These are phyloP conservation scores for Nissolia schottii DNA, from an alignment of 306 rosid species.

Conservation along the genomic window DNA sequence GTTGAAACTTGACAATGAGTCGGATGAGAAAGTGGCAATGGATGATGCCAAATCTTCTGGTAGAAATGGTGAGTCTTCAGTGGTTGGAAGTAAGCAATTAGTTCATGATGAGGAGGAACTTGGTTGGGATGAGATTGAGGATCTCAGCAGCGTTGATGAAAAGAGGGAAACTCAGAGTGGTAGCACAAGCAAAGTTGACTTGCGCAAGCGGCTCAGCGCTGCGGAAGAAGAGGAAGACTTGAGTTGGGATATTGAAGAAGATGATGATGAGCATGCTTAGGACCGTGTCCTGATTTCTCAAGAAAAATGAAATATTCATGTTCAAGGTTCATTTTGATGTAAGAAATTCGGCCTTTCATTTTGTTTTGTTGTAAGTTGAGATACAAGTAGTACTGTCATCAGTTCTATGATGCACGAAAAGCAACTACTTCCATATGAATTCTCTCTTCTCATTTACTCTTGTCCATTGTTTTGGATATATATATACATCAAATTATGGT, in stretches of 20 bases:
- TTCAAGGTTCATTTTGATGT: slow-evolving; percentile 18
- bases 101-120: slow-evolving; percentile 56
- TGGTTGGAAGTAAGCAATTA: slow-evolving; percentile 34
- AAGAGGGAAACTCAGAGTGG: slow-evolving; percentile 42
- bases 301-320: background rate
- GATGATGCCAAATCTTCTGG: slow-evolving; percentile 34
- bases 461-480: slow-evolving; percentile 3
- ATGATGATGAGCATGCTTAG: slow-evolving; percentile 47
- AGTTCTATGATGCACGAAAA: slow-evolving; percentile 27
- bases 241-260: slow-evolving; percentile 88
- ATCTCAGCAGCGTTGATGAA: slow-evolving; percentile 67
- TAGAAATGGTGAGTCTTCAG: slow-evolving; percentile 30
- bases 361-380: background rate
- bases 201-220: slow-evolving; percentile 57
- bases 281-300: slow-evolving; percentile 18
- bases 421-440: background rate
- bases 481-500: background rate
- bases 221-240: slow-evolving; percentile 84
- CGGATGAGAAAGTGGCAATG: slow-evolving; percentile 27
- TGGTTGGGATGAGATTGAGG: slow-evolving; percentile 94
- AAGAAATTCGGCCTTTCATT: background rate
- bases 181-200: slow-evolving; percentile 41
- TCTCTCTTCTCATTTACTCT: background rate
- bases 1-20: slow-evolving; percentile 30
- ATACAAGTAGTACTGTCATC: slow-evolving; percentile 22